A percentile compares a stretch with the other conserved stretches of the same genome.
These are phyloP conservation scores for Aspergillus brasiliensis DNA, from an alignment of 2,329 filamentous ascomycete genomes.

Conservation along the genomic window DNA sequence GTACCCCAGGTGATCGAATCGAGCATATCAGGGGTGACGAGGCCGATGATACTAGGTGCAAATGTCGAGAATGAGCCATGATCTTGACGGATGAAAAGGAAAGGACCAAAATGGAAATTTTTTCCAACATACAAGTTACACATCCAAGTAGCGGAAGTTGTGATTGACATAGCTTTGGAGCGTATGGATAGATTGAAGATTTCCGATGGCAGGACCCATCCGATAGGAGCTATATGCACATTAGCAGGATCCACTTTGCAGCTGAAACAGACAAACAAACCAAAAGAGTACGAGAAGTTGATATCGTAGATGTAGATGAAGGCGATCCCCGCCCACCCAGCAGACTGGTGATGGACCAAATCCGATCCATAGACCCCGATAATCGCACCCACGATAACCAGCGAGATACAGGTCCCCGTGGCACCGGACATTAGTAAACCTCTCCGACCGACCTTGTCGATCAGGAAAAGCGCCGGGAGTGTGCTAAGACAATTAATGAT, in stretches of 20 bases:
- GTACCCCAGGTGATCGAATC: conserved; percentile 40
- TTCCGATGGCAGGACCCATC: conserved; percentile 44
- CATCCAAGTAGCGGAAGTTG: conserved; percentile 43
- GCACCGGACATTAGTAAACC: conserved; percentile 40
- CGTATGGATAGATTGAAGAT: conserved; percentile 43
- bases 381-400: conserved; percentile 40
- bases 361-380: conserved; percentile 35
- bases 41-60: conserved; percentile 34
- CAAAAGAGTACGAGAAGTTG: conserved; percentile 43
- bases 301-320: conserved; percentile 44
- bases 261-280: conserved; percentile 20
- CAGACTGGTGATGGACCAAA: conserved; percentile 30
- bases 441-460: conserved; percentile 39
- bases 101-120: neutral
- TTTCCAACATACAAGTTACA: conserved; percentile 39
- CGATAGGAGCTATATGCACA: conserved; percentile 33
- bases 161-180: conserved; percentile 42
- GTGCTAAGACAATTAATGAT: conserved; percentile 43
- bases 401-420: conserved; percentile 37
- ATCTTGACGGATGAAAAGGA: neutral
- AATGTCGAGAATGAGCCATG: conserved; percentile 1
- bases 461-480: conserved; percentile 37
- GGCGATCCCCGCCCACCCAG: conserved; percentile 41
- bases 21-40: conserved; percentile 43
- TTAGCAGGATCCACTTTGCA: neutral